phyloP scores from a whole-genome alignment of 495 filamentous ascomycete species.

The Cudoniella acicularis region DNA sequence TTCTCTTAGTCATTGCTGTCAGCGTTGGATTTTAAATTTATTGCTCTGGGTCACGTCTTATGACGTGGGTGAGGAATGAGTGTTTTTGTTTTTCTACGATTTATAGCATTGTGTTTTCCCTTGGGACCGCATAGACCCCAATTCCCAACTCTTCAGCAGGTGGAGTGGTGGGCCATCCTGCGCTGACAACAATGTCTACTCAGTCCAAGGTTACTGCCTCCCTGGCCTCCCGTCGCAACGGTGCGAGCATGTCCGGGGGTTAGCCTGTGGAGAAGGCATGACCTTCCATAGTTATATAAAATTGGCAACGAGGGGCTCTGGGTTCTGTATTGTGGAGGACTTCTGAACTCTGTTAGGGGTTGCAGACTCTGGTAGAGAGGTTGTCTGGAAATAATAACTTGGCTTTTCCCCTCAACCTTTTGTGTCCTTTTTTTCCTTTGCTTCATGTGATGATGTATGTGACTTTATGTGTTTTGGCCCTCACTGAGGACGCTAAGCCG shows the following conservation, averaged over 20 bases:
- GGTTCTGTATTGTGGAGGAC: background rate
- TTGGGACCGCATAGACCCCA: background rate
- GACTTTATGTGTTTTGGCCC: no score
- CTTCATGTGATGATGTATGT: no score
- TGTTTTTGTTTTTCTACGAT: background rate
- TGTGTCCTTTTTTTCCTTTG: no score
- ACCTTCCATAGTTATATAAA: background rate
- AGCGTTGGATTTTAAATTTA: background rate
- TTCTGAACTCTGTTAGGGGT: background rate
- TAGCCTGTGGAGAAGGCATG: background rate
- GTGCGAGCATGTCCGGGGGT: background rate
- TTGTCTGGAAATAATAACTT: constrained; percentile 1
- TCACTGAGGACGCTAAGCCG: no score
- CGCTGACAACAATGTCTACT: background rate
- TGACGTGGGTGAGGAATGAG: background rate
- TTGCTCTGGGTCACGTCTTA: background rate
- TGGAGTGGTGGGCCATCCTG: background rate
- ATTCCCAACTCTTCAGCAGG: background rate
- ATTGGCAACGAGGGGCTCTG: background rate
- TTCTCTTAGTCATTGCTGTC: background rate
- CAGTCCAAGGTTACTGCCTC: background rate
- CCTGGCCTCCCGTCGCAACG: background rate
- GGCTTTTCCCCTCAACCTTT: constrained; percentile 1
- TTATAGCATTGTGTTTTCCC: background rate
- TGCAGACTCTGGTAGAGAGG: background rate